Evolutionary conservation across 1,139 yeast genomes (phyloP), one percentile per base, ranked within the genome.

Genomic region (Lodderomyces theae): DNA sequence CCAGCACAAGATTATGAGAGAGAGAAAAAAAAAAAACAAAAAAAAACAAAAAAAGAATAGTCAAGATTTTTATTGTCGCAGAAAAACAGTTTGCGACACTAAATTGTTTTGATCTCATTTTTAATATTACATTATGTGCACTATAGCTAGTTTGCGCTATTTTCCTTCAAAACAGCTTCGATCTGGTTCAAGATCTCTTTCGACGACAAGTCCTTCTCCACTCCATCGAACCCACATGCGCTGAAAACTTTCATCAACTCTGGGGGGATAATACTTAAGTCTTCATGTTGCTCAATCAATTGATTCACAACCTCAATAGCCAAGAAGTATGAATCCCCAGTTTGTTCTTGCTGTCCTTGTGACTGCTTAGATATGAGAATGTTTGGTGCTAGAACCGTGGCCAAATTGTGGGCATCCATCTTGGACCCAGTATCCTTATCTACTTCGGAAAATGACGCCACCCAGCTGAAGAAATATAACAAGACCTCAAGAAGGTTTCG

Each of bases 331-430:
- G 83, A 80, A 48, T 90, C 97, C 16, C 96, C 73, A 15, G 23
- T 15, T 22, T 15, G 21, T 13, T 41, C 40, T 22, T 38, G 32
- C 22, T 23, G 35, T 6, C 57, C 64, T 3, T 63, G 49, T 1
- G 57, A 48, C 21, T 71, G 72, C 49, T 69, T 64, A 8, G 79
- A 59, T 51, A 84, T 84, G 31, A 94, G 69, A 36, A 94, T 81
- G 53, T 92, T 94, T 1, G 99, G 99, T 0, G 97, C 86, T 40
- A 94, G 76, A 4, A 94, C 99, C 0, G 98, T 92, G 1, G 98
- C 96, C 47, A 94, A 72, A 59, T 94, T 94, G 58, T 90, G 96
- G 26, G 86, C 79, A 58, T 92, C 97, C 99, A 94, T 94, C 65
- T 90, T 92, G 6, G 97, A 89, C 0, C 98, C 98, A 19, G 79